A percentile compares a stretch with the other conserved stretches of the same genome.
Evolutionary conservation across 2,329 filamentous ascomycete species (phyloP).

Genomic region (Daldinia eschscholtzii): DNA sequence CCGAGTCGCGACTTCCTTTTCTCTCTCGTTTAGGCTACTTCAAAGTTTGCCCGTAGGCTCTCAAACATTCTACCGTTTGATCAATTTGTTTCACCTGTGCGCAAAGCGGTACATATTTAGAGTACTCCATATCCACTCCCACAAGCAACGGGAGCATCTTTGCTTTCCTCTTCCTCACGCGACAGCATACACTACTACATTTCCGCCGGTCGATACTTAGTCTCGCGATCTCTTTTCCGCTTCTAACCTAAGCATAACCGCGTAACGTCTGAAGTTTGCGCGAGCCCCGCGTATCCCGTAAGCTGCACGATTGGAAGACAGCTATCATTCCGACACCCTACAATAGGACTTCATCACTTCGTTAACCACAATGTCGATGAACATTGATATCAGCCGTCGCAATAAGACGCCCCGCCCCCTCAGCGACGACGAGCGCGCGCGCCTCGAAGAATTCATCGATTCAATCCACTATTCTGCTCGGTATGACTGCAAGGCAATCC

Average conservation of each 20-base stretch:
- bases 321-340: neutral
- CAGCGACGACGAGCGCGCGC: slow-evolving; percentile 82
- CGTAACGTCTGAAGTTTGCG: neutral
- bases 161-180: slow-evolving; percentile 35
- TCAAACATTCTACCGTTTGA: slow-evolving; percentile 23
- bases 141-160: slow-evolving; percentile 26
- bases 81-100: slow-evolving; percentile 29
- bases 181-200: slow-evolving; percentile 30
- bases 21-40: slow-evolving; percentile 2
- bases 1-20: slow-evolving; percentile 26
- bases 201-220: slow-evolving; percentile 8
- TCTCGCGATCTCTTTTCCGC: slow-evolving; percentile 5
- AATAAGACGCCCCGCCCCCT: slow-evolving; percentile 88
- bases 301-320: slow-evolving; percentile 6
- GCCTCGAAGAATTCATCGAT: slow-evolving; percentile 91
- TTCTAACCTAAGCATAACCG: neutral
- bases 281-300: neutral
- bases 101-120: slow-evolving; percentile 19
- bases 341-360: slow-evolving; percentile 9
- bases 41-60: slow-evolving; percentile 7
- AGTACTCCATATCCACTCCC: slow-evolving; percentile 15
- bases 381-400: slow-evolving; percentile 85
- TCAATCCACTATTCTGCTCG: slow-evolving; percentile 94
- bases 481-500: slow-evolving; percentile 62
- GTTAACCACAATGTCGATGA: slow-evolving; percentile 54